Conservation (phyloP, 352 stramenopile species). For the Peronospora belbahrii region DNA sequence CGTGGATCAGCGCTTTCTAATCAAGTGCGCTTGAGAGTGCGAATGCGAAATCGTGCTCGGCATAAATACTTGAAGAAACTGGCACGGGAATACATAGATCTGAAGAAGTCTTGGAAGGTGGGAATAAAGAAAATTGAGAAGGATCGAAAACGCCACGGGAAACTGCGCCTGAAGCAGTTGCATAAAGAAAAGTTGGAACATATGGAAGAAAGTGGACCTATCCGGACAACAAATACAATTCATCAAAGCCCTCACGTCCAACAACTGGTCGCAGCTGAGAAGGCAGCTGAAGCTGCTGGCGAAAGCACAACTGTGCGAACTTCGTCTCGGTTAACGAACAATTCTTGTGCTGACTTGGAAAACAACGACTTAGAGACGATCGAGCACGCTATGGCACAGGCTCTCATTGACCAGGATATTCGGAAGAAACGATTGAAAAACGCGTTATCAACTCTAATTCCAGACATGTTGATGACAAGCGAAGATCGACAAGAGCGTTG, state of each 20-base stretch:
- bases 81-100: slow-evolving; percentile 67
- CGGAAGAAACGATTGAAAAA: slow-evolving; percentile 81
- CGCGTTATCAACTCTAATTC: slow-evolving; percentile 71
- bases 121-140: slow-evolving; percentile 85
- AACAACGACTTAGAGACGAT: slow-evolving; percentile 77
- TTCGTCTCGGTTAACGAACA: slow-evolving; percentile 82
- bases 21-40: slow-evolving; percentile 55
- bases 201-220: slow-evolving; percentile 19
- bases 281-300: slow-evolving; percentile 19
- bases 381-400: slow-evolving; percentile 68
- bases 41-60: slow-evolving; percentile 52
- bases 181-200: slow-evolving; percentile 34
- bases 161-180: slow-evolving; percentile 66
- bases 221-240: slow-evolving; percentile 30
- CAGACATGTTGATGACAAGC: slow-evolving; percentile 70
- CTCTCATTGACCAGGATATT: slow-evolving; percentile 70
- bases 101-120: slow-evolving; percentile 78
- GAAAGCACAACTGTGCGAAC: slow-evolving; percentile 45
- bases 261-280: slow-evolving; percentile 32
- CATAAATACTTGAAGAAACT: slow-evolving; percentile 63
- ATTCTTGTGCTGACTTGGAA: slow-evolving; percentile 68
- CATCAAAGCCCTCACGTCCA: slow-evolving; percentile 35
- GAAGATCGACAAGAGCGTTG: slow-evolving; percentile 44
- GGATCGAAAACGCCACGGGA: slow-evolving; percentile 79
- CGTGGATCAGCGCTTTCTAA: slow-evolving; percentile 35